Base-by-base conservation (phyloP, 805 yeast genomes). In the Yarrowia sp. region DNA sequence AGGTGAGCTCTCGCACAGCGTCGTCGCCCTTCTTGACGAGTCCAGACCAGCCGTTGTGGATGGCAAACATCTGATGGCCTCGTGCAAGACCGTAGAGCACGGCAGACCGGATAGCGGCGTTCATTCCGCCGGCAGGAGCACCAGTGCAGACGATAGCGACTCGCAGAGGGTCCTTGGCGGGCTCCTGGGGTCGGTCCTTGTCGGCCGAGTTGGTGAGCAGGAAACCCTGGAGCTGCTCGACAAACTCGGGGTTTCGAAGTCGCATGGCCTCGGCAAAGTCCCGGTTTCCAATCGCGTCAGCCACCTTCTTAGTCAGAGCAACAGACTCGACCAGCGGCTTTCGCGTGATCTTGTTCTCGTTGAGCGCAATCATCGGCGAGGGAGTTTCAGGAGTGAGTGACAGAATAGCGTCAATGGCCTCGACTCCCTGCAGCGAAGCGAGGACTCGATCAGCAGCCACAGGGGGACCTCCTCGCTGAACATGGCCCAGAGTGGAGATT, bases 381-480 rank as follows among this genome's bases (percentile, higher is more conserved):
- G 98, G 98, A 3, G 94, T 90, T 0, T 87, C 89, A 38, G 97
- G 97, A 10, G 97, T 91, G 68, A 89, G 82, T 67, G 89, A 92
- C 74, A 95, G 82, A 19, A 95, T 94, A 1, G 98, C 98, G 70
- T 89, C 88, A 22, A 95, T 97, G 9, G 99, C 98, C 75, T 92
- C 98, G 50, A 94, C 97, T 79, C 98, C 99, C 82, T 95, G 99
- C 73, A 94, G 79, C 16, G 99, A 94, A 48, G 98, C 97, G 74
- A 95, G 80, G 76, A 89, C 79, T 77, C 99, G 86, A 79, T 95
- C 99, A 74, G 85, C 91, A 2, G 98, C 98, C 68, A 93, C 97
- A 32, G 99, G 98, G 56, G 97, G 86, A 79, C 99, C 99, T 82
- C 99, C 99, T 81, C 99, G 87, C 83, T 95, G 99, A 68, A 95